Percentiles rank a stretch among this genome's conserved stretches.
Conservation (phyloP, 495 filamentous ascomycete species). For the Talaromyces borbonicus region DNA sequence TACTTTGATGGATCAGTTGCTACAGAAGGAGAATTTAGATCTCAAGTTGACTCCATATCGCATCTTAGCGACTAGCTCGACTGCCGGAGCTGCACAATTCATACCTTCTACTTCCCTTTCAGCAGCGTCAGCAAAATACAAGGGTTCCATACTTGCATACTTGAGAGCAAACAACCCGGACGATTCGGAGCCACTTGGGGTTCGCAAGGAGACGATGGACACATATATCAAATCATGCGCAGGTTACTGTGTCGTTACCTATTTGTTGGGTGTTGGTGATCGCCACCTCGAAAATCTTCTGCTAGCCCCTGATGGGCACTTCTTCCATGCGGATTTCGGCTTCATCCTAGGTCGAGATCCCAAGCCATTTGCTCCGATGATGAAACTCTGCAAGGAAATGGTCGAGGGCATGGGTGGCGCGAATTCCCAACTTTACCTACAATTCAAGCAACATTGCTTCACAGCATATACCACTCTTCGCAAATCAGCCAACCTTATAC, state of each 20-base stretch:
- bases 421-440: constrained; percentile 63
- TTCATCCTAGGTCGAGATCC: constrained; percentile 97
- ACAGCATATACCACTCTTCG: constrained; percentile 87
- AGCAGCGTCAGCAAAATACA: constrained; percentile 69
- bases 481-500: constrained; percentile 81
- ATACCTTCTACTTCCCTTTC: constrained; percentile 77
- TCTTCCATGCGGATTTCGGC: constrained; percentile 97
- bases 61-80: constrained; percentile 85
- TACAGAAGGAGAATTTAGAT: constrained; percentile 95
- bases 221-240: constrained; percentile 94
- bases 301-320: constrained; percentile 78
- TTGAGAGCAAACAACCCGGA: constrained; percentile 87
- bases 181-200: constrained; percentile 66
- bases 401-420: constrained; percentile 94
- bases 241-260: constrained; percentile 98
- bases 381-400: constrained; percentile 98
- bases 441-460: constrained; percentile 93
- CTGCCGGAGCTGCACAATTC: constrained; percentile 86
- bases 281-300: constrained; percentile 94
- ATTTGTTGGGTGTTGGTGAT: constrained; percentile 95
- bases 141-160: constrained; percentile 72
- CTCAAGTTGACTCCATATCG: constrained; percentile 92
- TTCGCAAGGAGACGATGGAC: constrained; percentile 88
- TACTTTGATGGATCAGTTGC: constrained; percentile 91
- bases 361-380: constrained; percentile 91